Percentiles rank a stretch among this genome's conserved stretches.
These are phyloP conservation scores for Phaffia australis DNA, from an alignment of 768 basidiomycete species.

Conservation along the genomic window DNA sequence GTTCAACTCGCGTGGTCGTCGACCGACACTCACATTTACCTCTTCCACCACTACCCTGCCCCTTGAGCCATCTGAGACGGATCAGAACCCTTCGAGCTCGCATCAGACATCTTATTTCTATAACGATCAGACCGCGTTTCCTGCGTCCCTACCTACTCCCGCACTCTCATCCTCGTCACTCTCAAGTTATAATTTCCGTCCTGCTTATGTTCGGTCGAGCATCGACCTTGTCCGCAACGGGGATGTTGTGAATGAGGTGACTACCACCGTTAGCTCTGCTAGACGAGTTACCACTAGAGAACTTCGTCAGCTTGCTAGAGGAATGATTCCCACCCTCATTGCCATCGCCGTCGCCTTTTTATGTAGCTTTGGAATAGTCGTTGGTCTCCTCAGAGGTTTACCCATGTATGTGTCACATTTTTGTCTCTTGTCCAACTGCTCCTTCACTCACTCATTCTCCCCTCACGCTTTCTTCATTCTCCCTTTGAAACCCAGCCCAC, in stretches of 20 bases:
- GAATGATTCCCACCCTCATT: constrained; percentile 21
- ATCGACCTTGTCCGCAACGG: neutral
- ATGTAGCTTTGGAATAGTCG: constrained; percentile 14
- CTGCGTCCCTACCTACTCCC: constrained; percentile 16
- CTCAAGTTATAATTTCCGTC: constrained; percentile 7
- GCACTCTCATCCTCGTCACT: constrained; percentile 13
- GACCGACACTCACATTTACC: constrained; percentile 19
- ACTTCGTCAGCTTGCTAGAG: constrained; percentile 10
- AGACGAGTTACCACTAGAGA: constrained; percentile 17
- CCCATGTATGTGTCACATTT: constrained; percentile 17
- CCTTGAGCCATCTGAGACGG: neutral
- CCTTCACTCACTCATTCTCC: neutral
- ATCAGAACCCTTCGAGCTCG: constrained; percentile 5
- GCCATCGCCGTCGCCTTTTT: constrained; percentile 22
- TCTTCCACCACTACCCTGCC: constrained; percentile 6
- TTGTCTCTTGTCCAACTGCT: neutral
- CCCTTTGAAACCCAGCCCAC: neutral
- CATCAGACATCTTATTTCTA: neutral
- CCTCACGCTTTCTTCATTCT: neutral
- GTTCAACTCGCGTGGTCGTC: constrained; percentile 2
- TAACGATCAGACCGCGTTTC: neutral
- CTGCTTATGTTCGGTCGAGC: constrained; percentile 1
- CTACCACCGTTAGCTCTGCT: constrained; percentile 15
- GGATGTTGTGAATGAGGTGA: constrained; percentile 1
- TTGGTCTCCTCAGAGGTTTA: constrained; percentile 10